Base-by-base conservation (phyloP, 1,284 basidiomycete genomes). In the Irpex rosettiformis region DNA sequence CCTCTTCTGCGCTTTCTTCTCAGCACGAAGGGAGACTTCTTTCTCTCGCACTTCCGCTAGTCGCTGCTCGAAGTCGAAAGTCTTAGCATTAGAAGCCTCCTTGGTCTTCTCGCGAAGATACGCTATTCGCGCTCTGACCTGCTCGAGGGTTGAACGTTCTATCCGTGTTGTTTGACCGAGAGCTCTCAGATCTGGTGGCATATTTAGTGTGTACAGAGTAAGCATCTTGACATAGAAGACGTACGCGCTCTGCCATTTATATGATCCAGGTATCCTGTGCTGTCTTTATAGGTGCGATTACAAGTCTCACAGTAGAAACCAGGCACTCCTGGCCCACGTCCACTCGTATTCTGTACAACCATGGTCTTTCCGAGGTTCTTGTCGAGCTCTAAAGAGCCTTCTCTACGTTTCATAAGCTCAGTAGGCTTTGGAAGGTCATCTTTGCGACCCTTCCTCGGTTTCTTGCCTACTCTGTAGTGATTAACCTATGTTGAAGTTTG, bases 141-240 rank as follows among this genome's bases (percentile, higher is more conserved):
- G 93, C 61, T 91, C 86, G 18, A 98, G 76, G 0, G 94, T 96
- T 1, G 95, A 97, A 21, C 95, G 85, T 65, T 88, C 89, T 57
- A 97, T 83, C 61, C 89, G 89, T 7, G 96, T 99, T 1, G 93
- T 93, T 75, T 99, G 97, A 21, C 96, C 97, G n/a, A 99, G 71
- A 29, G 83, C 84, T 56, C 93, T 86, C 53, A 99, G 78, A 79
- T 99, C 95, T 96, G 68, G 42, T 33, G 5, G 2, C 45, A 51
- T 3, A 58, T 28, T 68, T 24, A 66, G 56, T 58, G n/a, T 45
- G 24, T 47, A 18, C 45, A 3, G 52, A 37, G 51, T 30, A n/a
- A 42, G 30, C 29, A 27, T 56, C n/a, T 52, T 24, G 10, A 52
- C 52, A 30, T 60, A 11, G 3, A 62, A 42, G 2, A 86, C 93